A percentile compares a stretch with the other conserved stretches of the same genome.
These are phyloP conservation scores for Oenanthe javanica DNA, from an alignment of 140 eudicot genomes.

Conservation along the genomic window DNA sequence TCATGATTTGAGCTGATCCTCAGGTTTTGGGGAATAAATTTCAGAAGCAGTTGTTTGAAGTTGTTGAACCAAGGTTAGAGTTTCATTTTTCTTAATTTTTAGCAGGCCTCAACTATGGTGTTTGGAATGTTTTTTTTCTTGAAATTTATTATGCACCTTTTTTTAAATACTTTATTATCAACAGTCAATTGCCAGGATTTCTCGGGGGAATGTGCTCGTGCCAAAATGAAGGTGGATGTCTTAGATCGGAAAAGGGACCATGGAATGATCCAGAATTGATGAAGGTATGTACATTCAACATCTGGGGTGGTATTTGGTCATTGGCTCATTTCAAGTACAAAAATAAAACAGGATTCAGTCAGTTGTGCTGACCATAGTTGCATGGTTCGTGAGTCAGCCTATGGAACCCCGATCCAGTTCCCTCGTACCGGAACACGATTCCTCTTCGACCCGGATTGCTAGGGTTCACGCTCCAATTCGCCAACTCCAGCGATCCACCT, in stretches of 20 bases:
- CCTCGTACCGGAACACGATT: too few relatives aligned
- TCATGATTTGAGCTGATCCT: slow-evolving; percentile 17
- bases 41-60: slow-evolving; percentile 66
- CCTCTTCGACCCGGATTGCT: too few relatives aligned
- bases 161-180: slow-evolving; percentile 1
- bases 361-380: slow-evolving; percentile 7
- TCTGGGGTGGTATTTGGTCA: not conserved
- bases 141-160: not conserved
- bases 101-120: not conserved
- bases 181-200: slow-evolving; percentile 90
- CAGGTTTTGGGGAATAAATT: slow-evolving; percentile 88
- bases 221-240: slow-evolving; percentile 74
- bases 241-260: slow-evolving; percentile 84
- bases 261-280: slow-evolving; percentile 87
- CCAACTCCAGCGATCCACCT: too few relatives aligned
- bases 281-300: slow-evolving; percentile 41
- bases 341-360: not conserved
- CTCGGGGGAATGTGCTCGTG: slow-evolving; percentile 88
- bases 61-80: slow-evolving; percentile 59
- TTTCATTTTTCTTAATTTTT: not conserved
- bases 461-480: too few relatives aligned
- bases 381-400: too few relatives aligned
- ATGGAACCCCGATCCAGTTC: too few relatives aligned
- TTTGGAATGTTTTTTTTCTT: not conserved
- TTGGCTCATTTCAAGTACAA: not conserved